Percentiles rank a stretch among this genome's conserved stretches.
Evolutionary conservation across 106 monocot species (phyloP).

Genomic region (Apostasia ramifera): DNA sequence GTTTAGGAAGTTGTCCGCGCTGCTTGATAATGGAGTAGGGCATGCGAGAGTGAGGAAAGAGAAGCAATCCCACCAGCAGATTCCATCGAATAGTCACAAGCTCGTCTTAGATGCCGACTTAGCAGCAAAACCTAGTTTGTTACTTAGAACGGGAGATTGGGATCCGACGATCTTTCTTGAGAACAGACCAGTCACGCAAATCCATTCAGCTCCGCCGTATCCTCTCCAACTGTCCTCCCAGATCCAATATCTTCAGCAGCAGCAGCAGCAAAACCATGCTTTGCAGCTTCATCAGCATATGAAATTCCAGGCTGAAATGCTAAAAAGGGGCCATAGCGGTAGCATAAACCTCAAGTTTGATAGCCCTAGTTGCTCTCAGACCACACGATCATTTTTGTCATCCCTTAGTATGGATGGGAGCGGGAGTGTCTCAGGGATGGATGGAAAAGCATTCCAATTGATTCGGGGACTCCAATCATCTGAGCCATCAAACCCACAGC

Average conservation of each 20-base stretch:
- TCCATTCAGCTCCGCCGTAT: conserved; percentile 18
- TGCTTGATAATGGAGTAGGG: conserved; percentile 51
- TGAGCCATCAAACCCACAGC: conserved; percentile 25
- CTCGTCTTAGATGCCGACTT: conserved; percentile 36
- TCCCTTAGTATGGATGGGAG: conserved; percentile 86
- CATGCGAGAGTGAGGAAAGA: conserved; percentile 65
- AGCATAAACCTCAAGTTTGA: conserved; percentile 80
- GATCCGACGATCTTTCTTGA: conserved; percentile 28
- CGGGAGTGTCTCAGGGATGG: conserved; percentile 58
- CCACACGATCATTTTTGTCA: conserved; percentile 67
- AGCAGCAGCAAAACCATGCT: conserved; percentile 36
- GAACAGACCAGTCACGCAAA: background rate
- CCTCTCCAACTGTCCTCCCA: conserved; percentile 4
- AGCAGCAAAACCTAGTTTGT: conserved; percentile 3
- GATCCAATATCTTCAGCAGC: conserved; percentile 47
- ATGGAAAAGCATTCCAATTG: conserved; percentile 48
- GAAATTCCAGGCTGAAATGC: conserved; percentile 72
- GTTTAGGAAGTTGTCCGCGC: conserved; percentile 57
- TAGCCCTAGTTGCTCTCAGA: conserved; percentile 54
- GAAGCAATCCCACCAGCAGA: conserved; percentile 11
- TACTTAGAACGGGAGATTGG: conserved; percentile 8
- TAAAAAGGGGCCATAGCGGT: conserved; percentile 35
- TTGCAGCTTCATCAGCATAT: conserved; percentile 62
- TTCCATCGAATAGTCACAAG: conserved; percentile 30
- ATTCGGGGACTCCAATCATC: conserved; percentile 55